Evolutionary conservation across 495 filamentous ascomycete species (phyloP), one percentile per base, ranked within the genome.

Genomic region (Penicillium malachiteum): DNA sequence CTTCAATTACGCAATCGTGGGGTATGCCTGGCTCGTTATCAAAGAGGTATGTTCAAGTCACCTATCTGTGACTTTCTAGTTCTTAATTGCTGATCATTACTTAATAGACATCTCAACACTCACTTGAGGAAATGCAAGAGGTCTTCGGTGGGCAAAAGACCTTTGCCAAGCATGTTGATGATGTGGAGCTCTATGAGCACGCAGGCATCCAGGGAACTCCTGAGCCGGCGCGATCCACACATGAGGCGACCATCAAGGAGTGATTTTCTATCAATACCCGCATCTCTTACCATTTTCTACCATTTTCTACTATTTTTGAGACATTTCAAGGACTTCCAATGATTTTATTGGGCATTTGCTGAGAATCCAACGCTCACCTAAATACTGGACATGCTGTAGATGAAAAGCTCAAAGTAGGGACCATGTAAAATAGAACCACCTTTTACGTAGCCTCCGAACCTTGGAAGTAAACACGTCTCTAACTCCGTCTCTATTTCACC

Each of bases 1-100:
- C 48, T 81, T 84, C 65, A 78, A 76, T 48, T 70, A 72, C 55
- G 69, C 73, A 9, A 70, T 75, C 9, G 67, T 73, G 30, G 62
- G 70, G 3, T 79, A 78, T 52, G 70, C 77, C 14, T 80, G 71
- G 64, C 50, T 79, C 33, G 75, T 81, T 39, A 54, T 81, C 39
- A 78, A 78, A 57, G 78, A 81, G 63, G 65, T 71, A 54, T 18
- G 64, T 67, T 7, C 38, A 18, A 16, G 21, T 26, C 21, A 26
- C 21, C 21, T 4, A 26, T 26, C 4, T 26, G n/a, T n/a, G n/a
- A n/a, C 21, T 4, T 26, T 17, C 9, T 31, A 7, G 33, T 38
- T 9, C n/a, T 7, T 14, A 11, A 37, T 5, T n/a, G 18, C 43
- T 49, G 13, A 52, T 40, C 41, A 44, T 11, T 48, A 26, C 21